Percentiles rank a stretch among this genome's conserved stretches.
Conservation (phyloP, 2,329 filamentous ascomycete species). For the Lachnellula subtilissima region DNA sequence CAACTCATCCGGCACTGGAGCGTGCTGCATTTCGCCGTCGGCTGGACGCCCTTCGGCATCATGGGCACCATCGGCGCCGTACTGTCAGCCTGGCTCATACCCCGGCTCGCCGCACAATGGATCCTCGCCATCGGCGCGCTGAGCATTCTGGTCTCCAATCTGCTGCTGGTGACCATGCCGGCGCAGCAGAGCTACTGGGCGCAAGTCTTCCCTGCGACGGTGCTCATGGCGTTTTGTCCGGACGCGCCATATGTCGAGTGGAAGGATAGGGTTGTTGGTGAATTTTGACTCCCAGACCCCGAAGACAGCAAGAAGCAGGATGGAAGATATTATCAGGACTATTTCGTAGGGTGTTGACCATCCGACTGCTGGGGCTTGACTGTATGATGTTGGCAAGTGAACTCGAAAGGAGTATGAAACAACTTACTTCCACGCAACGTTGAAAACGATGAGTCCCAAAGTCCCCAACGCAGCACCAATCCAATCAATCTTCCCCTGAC, state of each 20-base stretch:
- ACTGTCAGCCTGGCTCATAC: constrained; percentile 42
- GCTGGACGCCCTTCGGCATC: constrained; percentile 39
- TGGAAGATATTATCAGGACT: constrained; percentile 12
- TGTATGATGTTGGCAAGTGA: constrained; percentile 1
- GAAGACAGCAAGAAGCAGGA: constrained; percentile 13
- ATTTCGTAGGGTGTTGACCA: constrained; percentile 18
- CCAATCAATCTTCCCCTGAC: constrained; percentile 37
- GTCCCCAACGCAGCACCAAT: constrained; percentile 38
- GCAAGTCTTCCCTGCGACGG: constrained; percentile 37
- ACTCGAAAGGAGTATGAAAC: not conserved
- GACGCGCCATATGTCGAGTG: constrained; percentile 21
- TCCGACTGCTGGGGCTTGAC: constrained; percentile 22
- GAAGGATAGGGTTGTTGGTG: constrained; percentile 19
- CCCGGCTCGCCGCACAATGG: constrained; percentile 42
- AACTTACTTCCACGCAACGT: constrained; percentile 46
- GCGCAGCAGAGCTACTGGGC: constrained; percentile 43
- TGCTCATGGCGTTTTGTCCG: constrained; percentile 37
- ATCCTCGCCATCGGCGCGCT: constrained; percentile 40
- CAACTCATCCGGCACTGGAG: constrained; percentile 39
- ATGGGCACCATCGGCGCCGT: constrained; percentile 35
- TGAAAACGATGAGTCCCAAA: constrained; percentile 42
- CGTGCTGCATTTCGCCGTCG: constrained; percentile 37
- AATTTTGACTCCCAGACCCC: constrained; percentile 15
- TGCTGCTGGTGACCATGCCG: constrained; percentile 43
- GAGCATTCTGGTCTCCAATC: constrained; percentile 29